A percentile compares a stretch with the other conserved stretches of the same genome.
Evolutionary conservation across 2,329 filamentous ascomycete species (phyloP).

Genomic region (Cladosporium austrohemisphaericum): DNA sequence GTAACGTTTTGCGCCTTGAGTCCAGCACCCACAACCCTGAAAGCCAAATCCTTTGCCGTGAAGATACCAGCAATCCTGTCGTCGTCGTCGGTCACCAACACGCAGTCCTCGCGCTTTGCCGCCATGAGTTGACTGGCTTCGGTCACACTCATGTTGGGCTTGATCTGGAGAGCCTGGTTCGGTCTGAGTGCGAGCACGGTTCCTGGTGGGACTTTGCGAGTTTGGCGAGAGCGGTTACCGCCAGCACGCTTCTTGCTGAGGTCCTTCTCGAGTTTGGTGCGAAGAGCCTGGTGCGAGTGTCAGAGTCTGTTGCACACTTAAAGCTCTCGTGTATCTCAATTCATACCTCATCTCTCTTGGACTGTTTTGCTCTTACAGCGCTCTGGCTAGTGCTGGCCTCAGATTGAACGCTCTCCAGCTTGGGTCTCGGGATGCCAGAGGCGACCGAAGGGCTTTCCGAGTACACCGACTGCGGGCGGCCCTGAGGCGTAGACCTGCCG

Average conservation of each 20-base stretch:
- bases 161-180: slow-evolving; percentile 94
- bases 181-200: slow-evolving; percentile 94
- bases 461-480: slow-evolving; percentile 40
- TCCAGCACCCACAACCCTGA: slow-evolving; percentile 88
- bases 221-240: slow-evolving; percentile 72
- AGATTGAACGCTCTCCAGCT: slow-evolving; percentile 55
- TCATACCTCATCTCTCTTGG: slow-evolving; percentile 92
- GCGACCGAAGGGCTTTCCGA: slow-evolving; percentile 57
- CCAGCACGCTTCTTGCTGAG: slow-evolving; percentile 95
- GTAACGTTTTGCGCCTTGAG: slow-evolving; percentile 85
- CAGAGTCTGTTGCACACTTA: not conserved
- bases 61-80: slow-evolving; percentile 98
- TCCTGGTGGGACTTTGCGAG: slow-evolving; percentile 89
- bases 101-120: slow-evolving; percentile 96
- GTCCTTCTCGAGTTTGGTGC: slow-evolving; percentile 93
- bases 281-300: slow-evolving; percentile 68
- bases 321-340: not conserved
- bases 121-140: slow-evolving; percentile 99
- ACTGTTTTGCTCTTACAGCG: slow-evolving; percentile 92
- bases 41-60: slow-evolving; percentile 96
- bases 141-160: slow-evolving; percentile 86
- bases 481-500: slow-evolving; percentile 70
- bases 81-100: slow-evolving; percentile 95
- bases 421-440: slow-evolving; percentile 60
- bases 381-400: slow-evolving; percentile 72